phyloP scores from a whole-genome alignment of 2,329 filamentous ascomycete genomes.

The Colletotrichum limetticola region DNA sequence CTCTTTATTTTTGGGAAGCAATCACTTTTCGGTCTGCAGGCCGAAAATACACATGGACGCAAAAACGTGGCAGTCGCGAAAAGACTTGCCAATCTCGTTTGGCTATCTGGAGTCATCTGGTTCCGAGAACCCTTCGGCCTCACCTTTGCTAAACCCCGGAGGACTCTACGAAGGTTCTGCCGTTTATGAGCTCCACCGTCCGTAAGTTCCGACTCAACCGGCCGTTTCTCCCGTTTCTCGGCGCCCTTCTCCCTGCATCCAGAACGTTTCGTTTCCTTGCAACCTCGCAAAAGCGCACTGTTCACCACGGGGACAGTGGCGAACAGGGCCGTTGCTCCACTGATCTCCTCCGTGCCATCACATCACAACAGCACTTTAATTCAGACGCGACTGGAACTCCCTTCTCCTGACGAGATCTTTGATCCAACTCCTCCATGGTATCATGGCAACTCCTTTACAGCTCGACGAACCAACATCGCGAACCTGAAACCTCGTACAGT shows the following conservation, averaged over 20 bases:
- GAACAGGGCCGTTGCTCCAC: conserved; percentile 15
- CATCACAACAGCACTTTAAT: conserved; percentile 25
- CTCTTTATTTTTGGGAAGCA: conserved; percentile 13
- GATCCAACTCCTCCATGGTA: neutral
- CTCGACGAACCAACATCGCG: neutral
- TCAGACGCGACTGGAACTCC: conserved; percentile 27
- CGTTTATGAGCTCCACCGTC: neutral
- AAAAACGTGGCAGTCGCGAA: neutral
- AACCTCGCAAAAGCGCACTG: conserved; percentile 8
- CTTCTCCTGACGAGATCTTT: conserved; percentile 20
- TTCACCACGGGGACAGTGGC: neutral
- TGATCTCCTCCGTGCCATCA: conserved; percentile 6
- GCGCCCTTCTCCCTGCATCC: conserved; percentile 19
- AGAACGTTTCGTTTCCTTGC: conserved; percentile 27
- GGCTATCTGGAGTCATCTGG: neutral
- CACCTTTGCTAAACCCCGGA: neutral
- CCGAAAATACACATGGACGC: neutral
- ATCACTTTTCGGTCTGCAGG: neutral
- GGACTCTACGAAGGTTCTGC: neutral
- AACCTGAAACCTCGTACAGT: conserved; percentile 22
- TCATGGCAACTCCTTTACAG: neutral
- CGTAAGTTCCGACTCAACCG: neutral
- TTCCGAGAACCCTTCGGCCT: neutral
- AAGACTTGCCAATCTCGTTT: neutral
- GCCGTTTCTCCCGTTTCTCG: conserved; percentile 8